Evolutionary conservation across 129 eudicot genomes (phyloP).

Genomic region (Artemisia argyi): DNA sequence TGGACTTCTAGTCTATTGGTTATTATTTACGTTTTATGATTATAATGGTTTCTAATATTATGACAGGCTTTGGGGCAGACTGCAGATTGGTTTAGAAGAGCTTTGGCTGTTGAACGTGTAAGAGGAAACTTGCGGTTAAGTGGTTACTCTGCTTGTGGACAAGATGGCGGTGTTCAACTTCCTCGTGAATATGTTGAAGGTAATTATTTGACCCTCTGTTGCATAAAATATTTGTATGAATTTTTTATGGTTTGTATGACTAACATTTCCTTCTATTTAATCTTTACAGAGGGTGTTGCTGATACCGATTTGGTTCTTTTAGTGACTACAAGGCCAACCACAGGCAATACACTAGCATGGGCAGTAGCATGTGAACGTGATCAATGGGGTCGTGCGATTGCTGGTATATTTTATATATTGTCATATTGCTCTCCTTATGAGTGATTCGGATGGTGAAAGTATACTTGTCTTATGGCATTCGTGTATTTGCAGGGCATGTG

Average conservation of each 20-base stretch:
- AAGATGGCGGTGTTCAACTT: conserved; percentile 99
- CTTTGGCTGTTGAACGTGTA: conserved; percentile 93
- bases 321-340: conserved; percentile 96
- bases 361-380: conserved; percentile 99
- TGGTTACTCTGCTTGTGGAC: conserved; percentile 99
- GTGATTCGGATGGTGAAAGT: background rate
- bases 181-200: conserved; percentile 96
- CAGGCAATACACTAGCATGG: conserved; percentile 98
- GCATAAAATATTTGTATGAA: no score
- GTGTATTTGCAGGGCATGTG: conserved; percentile 72
- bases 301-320: conserved; percentile 93
- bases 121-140: conserved; percentile 90
- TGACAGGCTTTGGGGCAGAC: conserved; percentile 95
- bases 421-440: no score
- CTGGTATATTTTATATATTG: conserved; percentile 51
- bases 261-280: background rate
- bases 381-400: conserved; percentile 99
- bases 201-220: conserved; percentile 7
- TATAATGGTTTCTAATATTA: background rate
- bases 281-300: conserved; percentile 79
- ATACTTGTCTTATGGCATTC: background rate
- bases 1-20: background rate
- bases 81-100: conserved; percentile 89
- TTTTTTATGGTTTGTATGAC: background rate
- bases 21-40: background rate